A percentile compares a stretch with the other conserved stretches of the same genome.
These are phyloP conservation scores for Tetradesmus obliquus DNA, from an alignment of 139 green algal genomes.

Conservation along the genomic window DNA sequence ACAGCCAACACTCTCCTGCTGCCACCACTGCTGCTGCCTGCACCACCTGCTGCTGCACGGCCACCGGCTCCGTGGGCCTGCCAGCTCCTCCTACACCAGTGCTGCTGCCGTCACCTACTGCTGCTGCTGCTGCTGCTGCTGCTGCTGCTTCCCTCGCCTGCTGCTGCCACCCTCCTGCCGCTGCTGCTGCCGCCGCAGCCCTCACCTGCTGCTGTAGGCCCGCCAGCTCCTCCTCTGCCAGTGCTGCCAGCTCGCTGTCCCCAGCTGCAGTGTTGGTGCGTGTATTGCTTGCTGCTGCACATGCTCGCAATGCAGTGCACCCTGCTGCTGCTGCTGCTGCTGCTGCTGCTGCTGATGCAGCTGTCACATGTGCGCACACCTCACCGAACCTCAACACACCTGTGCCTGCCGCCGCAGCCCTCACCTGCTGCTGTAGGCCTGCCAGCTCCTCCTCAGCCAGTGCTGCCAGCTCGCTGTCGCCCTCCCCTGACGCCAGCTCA, in stretches of 20 bases:
- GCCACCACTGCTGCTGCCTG: too few species aligned
- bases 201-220: neutral
- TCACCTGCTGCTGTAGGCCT: neutral
- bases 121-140: neutral
- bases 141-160: too few species aligned
- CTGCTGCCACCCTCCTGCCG: too few species aligned
- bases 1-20: too few species aligned
- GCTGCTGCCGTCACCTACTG: neutral
- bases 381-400: too few species aligned
- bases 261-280: too few species aligned
- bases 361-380: too few species aligned
- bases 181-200: neutral
- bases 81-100: too few species aligned
- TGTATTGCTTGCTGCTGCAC: too few species aligned
- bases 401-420: neutral
- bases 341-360: too few species aligned
- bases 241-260: conserved; percentile 12
- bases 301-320: neutral
- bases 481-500: conserved; percentile 12
- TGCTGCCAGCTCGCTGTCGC: conserved; percentile 10
- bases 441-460: conserved; percentile 53
- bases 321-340: neutral
- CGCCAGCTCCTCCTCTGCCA: too few species aligned
- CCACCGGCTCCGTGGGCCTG: neutral
- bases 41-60: too few species aligned